A percentile compares a stretch with the other conserved stretches of the same genome.
Conservation (phyloP, 1,284 basidiomycete species). For the Microbotryomycetes sp. region DNA sequence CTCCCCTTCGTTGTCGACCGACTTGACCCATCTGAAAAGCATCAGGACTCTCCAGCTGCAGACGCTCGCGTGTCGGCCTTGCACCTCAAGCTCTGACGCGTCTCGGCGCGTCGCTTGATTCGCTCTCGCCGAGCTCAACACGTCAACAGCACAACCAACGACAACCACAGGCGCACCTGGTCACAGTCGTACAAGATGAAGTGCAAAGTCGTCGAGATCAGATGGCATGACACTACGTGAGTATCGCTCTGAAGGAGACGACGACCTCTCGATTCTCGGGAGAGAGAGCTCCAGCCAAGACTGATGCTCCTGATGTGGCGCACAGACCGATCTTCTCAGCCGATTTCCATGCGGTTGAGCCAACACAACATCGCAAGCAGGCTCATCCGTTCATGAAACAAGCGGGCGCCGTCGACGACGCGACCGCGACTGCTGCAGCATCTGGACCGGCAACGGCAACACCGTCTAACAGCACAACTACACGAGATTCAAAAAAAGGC, state of each 20-base stretch:
- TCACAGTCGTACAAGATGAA: constrained; percentile 14
- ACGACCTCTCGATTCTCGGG: neutral
- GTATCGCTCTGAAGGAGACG: neutral
- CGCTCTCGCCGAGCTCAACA: too few species aligned
- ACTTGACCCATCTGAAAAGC: too few species aligned
- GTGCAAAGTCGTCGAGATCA: constrained; percentile 58
- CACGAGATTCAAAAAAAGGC: constrained; percentile 15
- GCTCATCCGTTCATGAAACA: constrained; percentile 58
- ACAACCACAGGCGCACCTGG: too few species aligned
- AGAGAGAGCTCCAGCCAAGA: neutral
- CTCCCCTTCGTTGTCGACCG: too few species aligned
- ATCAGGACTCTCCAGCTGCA: too few species aligned
- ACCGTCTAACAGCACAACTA: constrained; percentile 35
- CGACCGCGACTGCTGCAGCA: neutral
- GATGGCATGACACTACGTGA: constrained; percentile 85
- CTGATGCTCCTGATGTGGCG: neutral
- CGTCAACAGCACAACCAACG: too few species aligned
- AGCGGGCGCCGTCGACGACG: constrained; percentile 32
- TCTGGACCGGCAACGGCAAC: constrained; percentile 18
- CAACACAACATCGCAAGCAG: constrained; percentile 55
- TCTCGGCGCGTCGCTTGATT: neutral
- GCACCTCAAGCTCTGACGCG: too few species aligned
- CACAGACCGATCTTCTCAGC: constrained; percentile 75
- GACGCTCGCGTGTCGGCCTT: too few species aligned
- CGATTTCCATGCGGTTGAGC: constrained; percentile 71